Evolutionary conservation across 306 rosid species (phyloP), one percentile per base, ranked within the genome.

Genomic region (Prunus armeniaca): DNA sequence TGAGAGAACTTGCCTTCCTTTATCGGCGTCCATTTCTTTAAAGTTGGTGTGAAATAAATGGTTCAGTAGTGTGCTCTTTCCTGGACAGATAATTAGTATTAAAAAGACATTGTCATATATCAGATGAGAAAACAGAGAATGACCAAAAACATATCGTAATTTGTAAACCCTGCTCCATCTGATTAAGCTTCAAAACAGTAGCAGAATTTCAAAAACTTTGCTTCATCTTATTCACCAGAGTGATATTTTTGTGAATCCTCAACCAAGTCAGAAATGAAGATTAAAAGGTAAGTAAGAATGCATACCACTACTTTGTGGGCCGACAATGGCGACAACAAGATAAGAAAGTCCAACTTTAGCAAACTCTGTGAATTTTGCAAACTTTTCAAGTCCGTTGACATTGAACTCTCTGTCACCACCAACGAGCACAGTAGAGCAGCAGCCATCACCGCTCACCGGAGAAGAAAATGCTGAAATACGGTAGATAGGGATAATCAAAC

Each of bases 291-390:
- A 38, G 74, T 73, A 75, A 82, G 84, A 73, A 81, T 79, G 68
- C 86, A 67, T 89, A 96, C 99, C 99, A 83, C 99, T 96, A 86
- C 99, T 96, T 79, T 96, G 99, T 32, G 99, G 99, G 24, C 99
- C 99, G 94, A 96, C 91, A 27, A 96, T 91, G 72, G 99, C 91
- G 84, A 91, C 98, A 15, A 96, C 83, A 1, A 98, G 96, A 78
- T 96, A 96, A 0, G 98, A 96, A 79, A 96, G 99, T 69, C 99
- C 99, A 62, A 93, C 73, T 75, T 86, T 91, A 80, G 77, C 72
- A 89, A 80, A 93, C 91, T 77, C 88, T 93, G 43, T 38, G 43
- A 38, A 1, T 86, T 93, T 89, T 82, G 87, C 87, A 56, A 96
- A 93, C 89, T 80, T 86, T 93, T 93, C 99, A 27, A 96, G 51